Evolutionary conservation across 1,284 basidiomycete genomes (phyloP).

Genomic region (Leccinum griseonigrum): DNA sequence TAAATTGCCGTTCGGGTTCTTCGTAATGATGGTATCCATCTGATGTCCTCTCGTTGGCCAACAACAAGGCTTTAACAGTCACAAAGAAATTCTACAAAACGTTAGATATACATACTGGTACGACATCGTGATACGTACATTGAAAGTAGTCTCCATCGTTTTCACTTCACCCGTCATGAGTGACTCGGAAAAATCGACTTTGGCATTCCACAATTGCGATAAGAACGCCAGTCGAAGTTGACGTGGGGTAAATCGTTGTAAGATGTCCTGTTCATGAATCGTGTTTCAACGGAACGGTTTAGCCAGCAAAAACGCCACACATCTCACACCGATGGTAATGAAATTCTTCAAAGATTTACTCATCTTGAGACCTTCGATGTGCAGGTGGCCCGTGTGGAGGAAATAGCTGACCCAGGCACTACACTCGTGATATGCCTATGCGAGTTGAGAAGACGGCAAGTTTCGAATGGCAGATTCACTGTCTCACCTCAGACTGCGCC

Average conservation of each 20-base stretch:
- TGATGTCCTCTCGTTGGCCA: constrained; percentile 45
- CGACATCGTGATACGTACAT: constrained; percentile 51
- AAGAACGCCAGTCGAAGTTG: constrained; percentile 96
- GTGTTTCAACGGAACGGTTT: constrained; percentile 8
- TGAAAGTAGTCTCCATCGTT: constrained; percentile 82
- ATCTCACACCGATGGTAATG: constrained; percentile 93
- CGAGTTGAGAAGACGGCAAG: constrained; percentile 11
- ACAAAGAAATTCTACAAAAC: constrained; percentile 92
- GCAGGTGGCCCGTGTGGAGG: constrained; percentile 96
- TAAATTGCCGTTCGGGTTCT: constrained; percentile 63
- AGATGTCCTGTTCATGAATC: constrained; percentile 68
- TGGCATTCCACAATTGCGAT: constrained; percentile 88
- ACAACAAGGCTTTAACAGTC: constrained; percentile 78
- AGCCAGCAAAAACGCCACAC: constrained; percentile 1
- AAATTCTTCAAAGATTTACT: constrained; percentile 99
- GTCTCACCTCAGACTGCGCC: constrained; percentile 88
- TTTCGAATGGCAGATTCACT: constrained; percentile 7
- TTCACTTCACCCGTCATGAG: constrained; percentile 88
- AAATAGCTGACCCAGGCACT: constrained; percentile 99
- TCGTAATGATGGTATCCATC: constrained; percentile 67
- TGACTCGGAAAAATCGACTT: constrained; percentile 93
- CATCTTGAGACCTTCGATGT: constrained; percentile 99
- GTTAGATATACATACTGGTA: constrained; percentile 5
- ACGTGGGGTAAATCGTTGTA: constrained; percentile 81
- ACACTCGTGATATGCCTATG: constrained; percentile 89